Conservation (phyloP, 1,139 yeast genomes). For the Yamadazyma aaseri region DNA sequence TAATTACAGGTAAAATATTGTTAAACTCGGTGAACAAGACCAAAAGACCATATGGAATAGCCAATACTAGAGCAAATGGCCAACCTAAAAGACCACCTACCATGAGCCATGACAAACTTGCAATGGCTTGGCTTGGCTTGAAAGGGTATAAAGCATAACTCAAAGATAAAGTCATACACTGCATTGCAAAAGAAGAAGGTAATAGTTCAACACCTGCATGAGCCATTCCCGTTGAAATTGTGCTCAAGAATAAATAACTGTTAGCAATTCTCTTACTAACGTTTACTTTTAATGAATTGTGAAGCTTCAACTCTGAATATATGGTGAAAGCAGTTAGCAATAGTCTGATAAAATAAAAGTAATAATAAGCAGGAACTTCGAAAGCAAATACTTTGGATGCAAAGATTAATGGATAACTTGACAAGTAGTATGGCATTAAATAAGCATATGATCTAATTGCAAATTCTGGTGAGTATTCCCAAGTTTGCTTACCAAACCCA, state of each 20-base stretch:
- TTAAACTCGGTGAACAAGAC: slow-evolving; percentile 15
- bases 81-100: slow-evolving; percentile 83
- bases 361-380: slow-evolving; percentile 28
- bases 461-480: slow-evolving; percentile 94
- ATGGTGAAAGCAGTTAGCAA: slow-evolving; percentile 55
- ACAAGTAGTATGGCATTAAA: slow-evolving; percentile 42
- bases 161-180: slow-evolving; percentile 56
- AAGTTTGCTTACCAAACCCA: slow-evolving; percentile 88
- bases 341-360: slow-evolving; percentile 56
- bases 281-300: slow-evolving; percentile 37
- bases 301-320: slow-evolving; percentile 52
- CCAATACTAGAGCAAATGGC: slow-evolving; percentile 80
- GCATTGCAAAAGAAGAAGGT: slow-evolving; percentile 87
- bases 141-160: slow-evolving; percentile 32
- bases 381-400: slow-evolving; percentile 5
- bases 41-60: slow-evolving; percentile 55
- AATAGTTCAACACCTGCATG: slow-evolving; percentile 84
- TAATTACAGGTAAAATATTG: slow-evolving; percentile 16
- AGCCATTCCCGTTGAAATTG: slow-evolving; percentile 63
- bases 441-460: slow-evolving; percentile 88
- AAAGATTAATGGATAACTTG: slow-evolving; percentile 34
- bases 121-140: slow-evolving; percentile 13
- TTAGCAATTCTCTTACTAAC: slow-evolving; percentile 38
- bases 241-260: slow-evolving; percentile 56
- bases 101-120: slow-evolving; percentile 50